These are phyloP conservation scores for Penstemon newberryi DNA, from an alignment of 257 asterid genomes.

Conservation along the genomic window DNA sequence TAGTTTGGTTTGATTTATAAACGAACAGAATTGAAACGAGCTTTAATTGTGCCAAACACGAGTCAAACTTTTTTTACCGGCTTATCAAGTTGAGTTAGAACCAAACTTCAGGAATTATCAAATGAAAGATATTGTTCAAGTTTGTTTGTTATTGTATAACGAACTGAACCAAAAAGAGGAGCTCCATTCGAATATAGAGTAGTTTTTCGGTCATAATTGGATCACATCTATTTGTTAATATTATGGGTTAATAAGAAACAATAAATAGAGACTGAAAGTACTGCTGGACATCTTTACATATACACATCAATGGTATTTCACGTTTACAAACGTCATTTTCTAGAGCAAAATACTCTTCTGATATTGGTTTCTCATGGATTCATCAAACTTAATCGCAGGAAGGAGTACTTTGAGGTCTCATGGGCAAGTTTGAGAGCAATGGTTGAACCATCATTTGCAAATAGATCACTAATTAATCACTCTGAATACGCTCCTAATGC, in stretches of 20 bases:
- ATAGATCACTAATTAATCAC: conserved; percentile 67
- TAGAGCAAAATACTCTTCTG: not conserved
- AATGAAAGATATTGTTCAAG: too few species aligned
- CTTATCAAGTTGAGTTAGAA: too few species aligned
- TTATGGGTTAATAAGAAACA: too few species aligned
- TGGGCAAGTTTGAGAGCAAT: conserved; percentile 83
- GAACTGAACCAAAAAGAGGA: not conserved
- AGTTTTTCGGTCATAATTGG: too few species aligned
- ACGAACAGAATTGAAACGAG: too few species aligned
- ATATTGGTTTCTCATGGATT: not conserved
- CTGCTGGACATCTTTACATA: not conserved
- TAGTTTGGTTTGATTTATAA: too few species aligned
- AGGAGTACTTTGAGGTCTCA: conserved; percentile 74
- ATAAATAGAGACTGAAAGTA: too few species aligned
- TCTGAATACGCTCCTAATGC: conserved; percentile 69
- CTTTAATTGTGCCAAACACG: too few species aligned
- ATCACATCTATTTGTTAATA: too few species aligned
- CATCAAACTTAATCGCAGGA: conserved; percentile 44
- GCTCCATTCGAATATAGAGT: too few species aligned
- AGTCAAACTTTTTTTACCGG: too few species aligned
- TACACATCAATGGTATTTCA: not conserved
- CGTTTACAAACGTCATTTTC: not conserved
- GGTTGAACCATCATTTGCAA: conserved; percentile 87
- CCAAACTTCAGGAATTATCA: too few species aligned
- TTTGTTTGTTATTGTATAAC: not conserved